Conservation (phyloP, 371 early-diverging fungal species). For the Apophysomyces ossiformis region DNA sequence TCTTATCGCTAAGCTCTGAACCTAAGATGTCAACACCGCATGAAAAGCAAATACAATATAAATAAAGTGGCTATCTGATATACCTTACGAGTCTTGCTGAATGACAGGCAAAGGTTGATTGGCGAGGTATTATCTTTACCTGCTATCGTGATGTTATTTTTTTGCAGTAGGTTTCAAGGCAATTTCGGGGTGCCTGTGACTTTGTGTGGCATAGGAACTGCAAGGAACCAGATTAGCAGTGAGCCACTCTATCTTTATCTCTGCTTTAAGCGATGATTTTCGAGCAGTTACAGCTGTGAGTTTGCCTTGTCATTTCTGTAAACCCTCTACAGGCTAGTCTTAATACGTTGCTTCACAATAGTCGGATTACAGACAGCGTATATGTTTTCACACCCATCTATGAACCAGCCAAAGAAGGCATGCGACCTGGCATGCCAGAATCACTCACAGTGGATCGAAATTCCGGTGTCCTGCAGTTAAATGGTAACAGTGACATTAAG, state of each 20-base stretch:
- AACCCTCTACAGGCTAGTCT: background rate
- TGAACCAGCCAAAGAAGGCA: slow-evolving; percentile 35
- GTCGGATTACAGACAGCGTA: slow-evolving; percentile 36
- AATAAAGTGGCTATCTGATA: too few relatives aligned
- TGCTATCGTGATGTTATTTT: too few relatives aligned
- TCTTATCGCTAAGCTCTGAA: too few relatives aligned
- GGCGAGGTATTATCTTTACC: too few relatives aligned
- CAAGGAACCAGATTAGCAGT: too few relatives aligned
- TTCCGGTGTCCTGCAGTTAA: slow-evolving; percentile 40
- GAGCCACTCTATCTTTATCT: background rate
- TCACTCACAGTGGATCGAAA: slow-evolving; percentile 42
- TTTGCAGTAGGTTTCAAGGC: too few relatives aligned
- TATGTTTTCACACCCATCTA: slow-evolving; percentile 47
- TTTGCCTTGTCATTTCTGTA: background rate
- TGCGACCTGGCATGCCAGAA: slow-evolving; percentile 11
- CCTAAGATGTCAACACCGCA: too few relatives aligned
- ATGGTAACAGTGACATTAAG: slow-evolving; percentile 25
- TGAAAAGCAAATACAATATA: too few relatives aligned
- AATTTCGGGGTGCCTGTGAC: too few relatives aligned
- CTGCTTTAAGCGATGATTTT: slow-evolving; percentile 19
- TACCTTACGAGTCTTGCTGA: too few relatives aligned
- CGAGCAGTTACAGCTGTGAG: slow-evolving; percentile 41
- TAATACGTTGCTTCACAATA: slow-evolving; percentile 4
- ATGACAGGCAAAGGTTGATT: too few relatives aligned
- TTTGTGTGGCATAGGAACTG: too few relatives aligned